Conservation (phyloP, 1,284 basidiomycete genomes). For the Apiotrichum porosum region DNA sequence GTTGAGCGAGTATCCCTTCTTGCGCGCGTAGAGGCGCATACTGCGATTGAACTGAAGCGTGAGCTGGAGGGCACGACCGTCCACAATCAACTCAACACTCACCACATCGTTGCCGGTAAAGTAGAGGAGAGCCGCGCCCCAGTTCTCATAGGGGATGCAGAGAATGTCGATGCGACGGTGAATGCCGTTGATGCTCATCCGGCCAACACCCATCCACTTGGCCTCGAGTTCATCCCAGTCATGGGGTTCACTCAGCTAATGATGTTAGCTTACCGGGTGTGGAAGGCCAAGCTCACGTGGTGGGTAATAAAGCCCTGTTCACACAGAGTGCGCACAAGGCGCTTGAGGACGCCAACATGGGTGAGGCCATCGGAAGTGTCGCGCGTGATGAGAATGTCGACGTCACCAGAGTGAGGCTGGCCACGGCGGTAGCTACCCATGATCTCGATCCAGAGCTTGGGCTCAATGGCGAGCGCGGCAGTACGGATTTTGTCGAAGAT, state of each 20-base stretch:
- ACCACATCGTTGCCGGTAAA: slow-evolving; percentile 83
- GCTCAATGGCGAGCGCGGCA: slow-evolving; percentile 66
- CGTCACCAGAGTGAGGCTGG: slow-evolving; percentile 73
- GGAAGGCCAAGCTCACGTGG: too few species aligned
- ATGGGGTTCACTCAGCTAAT: slow-evolving; percentile 53
- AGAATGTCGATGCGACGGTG: slow-evolving; percentile 76
- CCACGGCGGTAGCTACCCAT: slow-evolving; percentile 88
- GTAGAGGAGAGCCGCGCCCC: slow-evolving; percentile 80
- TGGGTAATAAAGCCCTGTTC: slow-evolving; percentile 63
- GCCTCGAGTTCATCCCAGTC: slow-evolving; percentile 64
- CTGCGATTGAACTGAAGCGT: slow-evolving; percentile 81
- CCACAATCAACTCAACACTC: slow-evolving; percentile 31
- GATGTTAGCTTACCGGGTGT: slow-evolving; percentile 16
- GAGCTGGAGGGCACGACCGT: too few species aligned
- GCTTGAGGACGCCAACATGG: slow-evolving; percentile 57
- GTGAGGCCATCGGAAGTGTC: slow-evolving; percentile 64
- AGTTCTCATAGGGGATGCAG: slow-evolving; percentile 66
- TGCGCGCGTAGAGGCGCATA: slow-evolving; percentile 74
- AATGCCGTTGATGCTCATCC: slow-evolving; percentile 40
- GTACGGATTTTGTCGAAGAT: slow-evolving; percentile 68
- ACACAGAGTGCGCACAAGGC: slow-evolving; percentile 60
- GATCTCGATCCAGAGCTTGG: slow-evolving; percentile 67
- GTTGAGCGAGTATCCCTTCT: slow-evolving; percentile 76
- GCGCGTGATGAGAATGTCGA: slow-evolving; percentile 81
- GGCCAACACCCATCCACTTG: slow-evolving; percentile 74